Conservation (phyloP, 345 rosid species). For the Kernera saxatilis region DNA sequence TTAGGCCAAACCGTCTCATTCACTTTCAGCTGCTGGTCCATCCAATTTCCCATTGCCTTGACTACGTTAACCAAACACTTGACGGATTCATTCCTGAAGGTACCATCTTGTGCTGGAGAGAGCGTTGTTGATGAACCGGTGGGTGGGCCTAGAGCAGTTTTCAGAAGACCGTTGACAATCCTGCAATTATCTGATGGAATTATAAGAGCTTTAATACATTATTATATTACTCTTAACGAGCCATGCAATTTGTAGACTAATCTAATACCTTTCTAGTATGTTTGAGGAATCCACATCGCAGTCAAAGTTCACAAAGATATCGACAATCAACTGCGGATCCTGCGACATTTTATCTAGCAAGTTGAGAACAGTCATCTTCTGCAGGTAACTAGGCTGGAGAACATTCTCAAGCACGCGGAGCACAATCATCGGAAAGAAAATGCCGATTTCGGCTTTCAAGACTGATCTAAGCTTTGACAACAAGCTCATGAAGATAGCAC, state of each 20-base stretch:
- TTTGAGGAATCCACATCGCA: conserved; percentile 93
- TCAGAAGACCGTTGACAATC: conserved; percentile 95
- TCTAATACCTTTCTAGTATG: conserved; percentile 83
- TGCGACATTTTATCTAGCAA: conserved; percentile 74
- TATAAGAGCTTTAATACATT: conserved; percentile 88
- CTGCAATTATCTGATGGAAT: conserved; percentile 98
- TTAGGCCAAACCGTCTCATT: conserved; percentile 59
- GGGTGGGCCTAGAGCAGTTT: conserved; percentile 95
- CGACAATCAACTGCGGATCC: conserved; percentile 80
- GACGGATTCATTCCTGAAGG: conserved; percentile 89
- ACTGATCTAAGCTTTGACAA: conserved; percentile 77
- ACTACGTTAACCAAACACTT: conserved; percentile 82
- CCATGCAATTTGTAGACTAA: conserved; percentile 12
- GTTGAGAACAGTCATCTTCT: conserved; percentile 92
- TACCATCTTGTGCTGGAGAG: conserved; percentile 71
- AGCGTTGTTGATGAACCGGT: conserved; percentile 84
- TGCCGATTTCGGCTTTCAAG: conserved; percentile 77
- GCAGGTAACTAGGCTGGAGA: conserved; percentile 91
- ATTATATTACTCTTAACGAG: conserved; percentile 9
- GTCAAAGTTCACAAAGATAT: conserved; percentile 92
- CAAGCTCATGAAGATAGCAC: conserved; percentile 76
- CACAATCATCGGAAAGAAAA: conserved; percentile 91
- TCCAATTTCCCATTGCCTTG: conserved; percentile 88
- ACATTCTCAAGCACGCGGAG: conserved; percentile 94
- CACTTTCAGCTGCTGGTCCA: conserved; percentile 78